Conservation (phyloP, 306 rosid genomes). For the Canavalia gladiata region DNA sequence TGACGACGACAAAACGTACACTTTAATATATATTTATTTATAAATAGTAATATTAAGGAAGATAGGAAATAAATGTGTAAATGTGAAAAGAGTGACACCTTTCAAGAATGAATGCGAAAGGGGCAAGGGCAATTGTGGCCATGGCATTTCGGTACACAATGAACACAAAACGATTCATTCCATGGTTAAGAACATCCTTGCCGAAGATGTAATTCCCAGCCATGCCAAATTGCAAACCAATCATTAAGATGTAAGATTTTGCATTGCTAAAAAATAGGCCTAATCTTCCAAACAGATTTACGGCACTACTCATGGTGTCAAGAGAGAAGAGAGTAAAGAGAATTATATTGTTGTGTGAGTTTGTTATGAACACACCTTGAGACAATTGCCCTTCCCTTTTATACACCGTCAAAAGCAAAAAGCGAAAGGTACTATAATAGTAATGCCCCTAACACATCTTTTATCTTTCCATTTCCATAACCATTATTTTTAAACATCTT, state of each 20-base stretch:
- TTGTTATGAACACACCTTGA: background rate
- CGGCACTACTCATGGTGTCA: background rate
- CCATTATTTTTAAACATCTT: too few species aligned
- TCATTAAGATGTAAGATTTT: constrained; percentile 68
- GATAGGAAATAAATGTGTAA: background rate
- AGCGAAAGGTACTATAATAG: background rate
- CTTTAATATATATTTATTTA: background rate
- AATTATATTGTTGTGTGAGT: background rate
- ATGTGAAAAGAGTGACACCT: constrained; percentile 48
- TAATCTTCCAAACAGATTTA: background rate
- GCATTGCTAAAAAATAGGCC: constrained; percentile 28
- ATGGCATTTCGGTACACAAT: constrained; percentile 69
- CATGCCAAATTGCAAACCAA: constrained; percentile 69
- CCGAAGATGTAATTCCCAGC: constrained; percentile 75
- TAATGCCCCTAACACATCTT: background rate
- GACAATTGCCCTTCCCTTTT: constrained; percentile 38
- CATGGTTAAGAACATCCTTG: constrained; percentile 66
- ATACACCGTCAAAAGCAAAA: constrained; percentile 30
- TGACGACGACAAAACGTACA: background rate
- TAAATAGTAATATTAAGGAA: background rate
- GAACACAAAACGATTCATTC: constrained; percentile 75
- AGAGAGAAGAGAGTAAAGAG: constrained; percentile 20
- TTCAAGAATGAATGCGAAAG: constrained; percentile 69
- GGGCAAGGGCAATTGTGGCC: constrained; percentile 63
- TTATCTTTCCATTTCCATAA: background rate